Evolutionary conservation across 2,329 filamentous ascomycete genomes (phyloP).

Genomic region (Dactylellina haptotyla): DNA sequence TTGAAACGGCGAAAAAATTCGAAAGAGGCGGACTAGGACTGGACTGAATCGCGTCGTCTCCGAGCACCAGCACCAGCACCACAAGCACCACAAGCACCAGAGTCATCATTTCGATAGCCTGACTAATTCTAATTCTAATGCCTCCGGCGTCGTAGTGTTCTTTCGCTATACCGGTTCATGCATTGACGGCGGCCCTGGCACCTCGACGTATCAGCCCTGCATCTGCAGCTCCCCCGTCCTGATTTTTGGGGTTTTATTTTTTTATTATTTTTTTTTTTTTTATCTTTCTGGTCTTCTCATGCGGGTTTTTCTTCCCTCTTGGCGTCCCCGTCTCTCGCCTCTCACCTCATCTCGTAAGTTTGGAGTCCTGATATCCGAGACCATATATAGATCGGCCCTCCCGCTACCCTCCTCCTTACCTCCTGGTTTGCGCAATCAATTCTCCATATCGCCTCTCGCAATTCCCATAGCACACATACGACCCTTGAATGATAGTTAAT

Average conservation of each 20-base stretch:
- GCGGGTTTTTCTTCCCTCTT: conserved; percentile 4
- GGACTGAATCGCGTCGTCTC: too few species aligned
- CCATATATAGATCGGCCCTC: conserved; percentile 22
- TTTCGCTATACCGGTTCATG: background rate
- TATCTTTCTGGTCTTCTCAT: too few species aligned
- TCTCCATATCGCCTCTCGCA: background rate
- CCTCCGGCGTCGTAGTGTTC: too few species aligned
- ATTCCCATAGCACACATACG: background rate
- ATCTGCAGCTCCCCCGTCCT: conserved; percentile 30
- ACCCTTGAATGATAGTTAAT: conserved; percentile 2
- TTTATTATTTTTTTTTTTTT: too few species aligned
- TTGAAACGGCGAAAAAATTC: conserved; percentile 38
- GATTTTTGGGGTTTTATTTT: too few species aligned
- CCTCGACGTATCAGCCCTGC: conserved; percentile 46
- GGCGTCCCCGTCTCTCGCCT: conserved; percentile 3
- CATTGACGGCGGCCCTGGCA: conserved; percentile 43
- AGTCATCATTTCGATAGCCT: background rate
- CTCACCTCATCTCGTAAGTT: conserved; percentile 20
- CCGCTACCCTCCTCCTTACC: conserved; percentile 5
- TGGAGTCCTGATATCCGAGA: conserved; percentile 20
- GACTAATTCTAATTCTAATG: too few species aligned
- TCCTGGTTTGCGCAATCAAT: background rate
- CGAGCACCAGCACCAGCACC: too few species aligned
- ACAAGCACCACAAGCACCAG: too few species aligned
- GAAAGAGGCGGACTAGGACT: conserved; percentile 11